Conservation (phyloP, 495 filamentous ascomycete genomes). For the Penicillium manginii region DNA sequence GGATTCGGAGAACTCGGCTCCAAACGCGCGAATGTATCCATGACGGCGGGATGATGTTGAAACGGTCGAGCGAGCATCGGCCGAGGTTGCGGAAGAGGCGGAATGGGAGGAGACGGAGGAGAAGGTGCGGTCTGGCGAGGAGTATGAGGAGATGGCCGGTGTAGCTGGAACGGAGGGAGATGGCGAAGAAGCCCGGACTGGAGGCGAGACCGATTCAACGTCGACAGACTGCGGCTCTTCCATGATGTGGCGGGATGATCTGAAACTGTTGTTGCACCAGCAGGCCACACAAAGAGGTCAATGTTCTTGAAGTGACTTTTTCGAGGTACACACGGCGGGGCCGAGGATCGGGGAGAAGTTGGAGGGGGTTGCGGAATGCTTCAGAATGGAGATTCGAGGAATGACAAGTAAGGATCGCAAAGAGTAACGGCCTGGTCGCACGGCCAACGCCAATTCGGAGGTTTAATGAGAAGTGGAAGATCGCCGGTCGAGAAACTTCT, state of each 20-base stretch:
- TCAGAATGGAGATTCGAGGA: background rate
- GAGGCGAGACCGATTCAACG: constrained; percentile 27
- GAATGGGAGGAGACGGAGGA: constrained; percentile 78
- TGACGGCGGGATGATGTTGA: constrained; percentile 65
- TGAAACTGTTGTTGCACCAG: constrained; percentile 24
- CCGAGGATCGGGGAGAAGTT: background rate
- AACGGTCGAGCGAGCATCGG: constrained; percentile 55
- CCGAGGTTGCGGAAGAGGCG: constrained; percentile 63
- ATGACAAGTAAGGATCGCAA: constrained; percentile 2
- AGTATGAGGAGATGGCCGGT: constrained; percentile 65
- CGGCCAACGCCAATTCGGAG: constrained; percentile 23
- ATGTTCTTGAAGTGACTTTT: background rate
- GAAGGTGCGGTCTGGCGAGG: constrained; percentile 70
- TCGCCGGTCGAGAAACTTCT: constrained; percentile 36
- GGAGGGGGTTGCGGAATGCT: background rate
- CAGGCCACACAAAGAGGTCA: constrained; percentile 6
- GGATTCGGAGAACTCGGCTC: constrained; percentile 87
- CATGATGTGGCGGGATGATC: constrained; percentile 28
- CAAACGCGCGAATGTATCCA: constrained; percentile 89
- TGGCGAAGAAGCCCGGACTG: constrained; percentile 56
- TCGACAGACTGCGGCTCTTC: constrained; percentile 37
- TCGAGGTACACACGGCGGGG: background rate
- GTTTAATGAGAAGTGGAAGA: constrained; percentile 34
- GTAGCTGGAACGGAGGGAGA: constrained; percentile 63
- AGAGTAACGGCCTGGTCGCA: constrained; percentile 9